Percentiles rank a stretch among this genome's conserved stretches.
Conservation (phyloP, 2,329 filamentous ascomycete species). For the Scytalidium sp. region DNA sequence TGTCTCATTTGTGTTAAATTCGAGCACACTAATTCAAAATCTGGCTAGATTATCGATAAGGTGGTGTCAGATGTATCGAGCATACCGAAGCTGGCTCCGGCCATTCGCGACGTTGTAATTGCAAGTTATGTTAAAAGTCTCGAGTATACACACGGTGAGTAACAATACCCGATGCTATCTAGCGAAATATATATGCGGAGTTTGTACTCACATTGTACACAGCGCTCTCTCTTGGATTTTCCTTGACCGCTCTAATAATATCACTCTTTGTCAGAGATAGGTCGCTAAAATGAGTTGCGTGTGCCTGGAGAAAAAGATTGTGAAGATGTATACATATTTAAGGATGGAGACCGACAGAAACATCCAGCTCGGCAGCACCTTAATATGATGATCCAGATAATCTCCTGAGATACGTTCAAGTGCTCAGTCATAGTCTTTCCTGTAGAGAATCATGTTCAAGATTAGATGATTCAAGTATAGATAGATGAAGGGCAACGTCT, state of each 20-base stretch:
- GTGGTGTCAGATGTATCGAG: constrained; percentile 16
- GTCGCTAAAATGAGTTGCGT: background rate
- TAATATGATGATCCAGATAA: no score
- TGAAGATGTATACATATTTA: background rate
- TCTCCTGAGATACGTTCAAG: no score
- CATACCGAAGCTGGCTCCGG: constrained; percentile 10
- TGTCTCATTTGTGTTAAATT: background rate
- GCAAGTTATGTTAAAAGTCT: constrained; percentile 20
- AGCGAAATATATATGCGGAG: background rate
- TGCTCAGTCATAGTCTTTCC: no score
- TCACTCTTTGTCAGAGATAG: background rate
- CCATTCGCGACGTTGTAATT: constrained; percentile 14
- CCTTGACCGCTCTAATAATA: background rate
- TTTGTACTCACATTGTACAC: background rate
- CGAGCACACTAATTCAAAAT: background rate
- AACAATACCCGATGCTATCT: background rate
- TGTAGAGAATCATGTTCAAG: no score
- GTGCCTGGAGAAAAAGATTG: background rate
- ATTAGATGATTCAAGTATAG: no score
- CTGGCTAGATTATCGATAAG: constrained; percentile 13
- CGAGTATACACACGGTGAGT: constrained; percentile 18
- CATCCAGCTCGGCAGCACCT: no score
- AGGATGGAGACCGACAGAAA: no score
- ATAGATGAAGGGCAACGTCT: no score
- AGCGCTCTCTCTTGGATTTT: background rate